Base-by-base conservation (phyloP, 106 monocot species). In the Dioscorea zingiberensis region DNA sequence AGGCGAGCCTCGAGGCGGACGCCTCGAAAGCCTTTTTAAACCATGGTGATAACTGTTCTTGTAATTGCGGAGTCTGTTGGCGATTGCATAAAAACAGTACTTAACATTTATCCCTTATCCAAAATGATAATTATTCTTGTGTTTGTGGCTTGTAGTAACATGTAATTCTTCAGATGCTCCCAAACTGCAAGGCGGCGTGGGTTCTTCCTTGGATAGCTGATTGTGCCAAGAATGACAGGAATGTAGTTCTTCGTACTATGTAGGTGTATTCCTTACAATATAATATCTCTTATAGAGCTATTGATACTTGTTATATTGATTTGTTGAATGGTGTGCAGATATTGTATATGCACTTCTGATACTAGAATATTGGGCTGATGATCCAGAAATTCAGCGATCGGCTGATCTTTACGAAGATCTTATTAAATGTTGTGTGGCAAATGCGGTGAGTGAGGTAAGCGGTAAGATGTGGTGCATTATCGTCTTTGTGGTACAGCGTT, bases 291-390 rank as follows among this genome's bases (percentile, higher is more conserved):
- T 44, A 15, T 25, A 21, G 7, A 18, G 12, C 12, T 7, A 60
- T 16, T 25, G 9, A 28, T 60, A 16, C 27, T 60, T 4, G 10
- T 60, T 60, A 7, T 58, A 16, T 58, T 25, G 12, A 11, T 58
- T 56, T 28, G 15, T 28, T 13, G 16, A 27, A 27, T 60, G 58
- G 58, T 58, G 19, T 60, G 70, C 82, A 98, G 97, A 73, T 98
- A 93, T 74, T 98, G 97, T 84, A 65, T 98, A 98, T 86, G 92
- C 97, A 58, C 84, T 98, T 54, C 46, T 93, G 59, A 77, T 89
- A 74, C 69, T 98, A 21, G 97, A 98, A 60, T 93, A 93, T 61
- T 98, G 97, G 97, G 97, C 97, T 60, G 97, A 98, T 92, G 97
- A 85, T 27, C 82, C 97, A 58, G 97, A 98, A 69, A 84, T 98